Base-by-base conservation (phyloP, 2,329 filamentous ascomycete genomes). In the Didymella pinodella region DNA sequence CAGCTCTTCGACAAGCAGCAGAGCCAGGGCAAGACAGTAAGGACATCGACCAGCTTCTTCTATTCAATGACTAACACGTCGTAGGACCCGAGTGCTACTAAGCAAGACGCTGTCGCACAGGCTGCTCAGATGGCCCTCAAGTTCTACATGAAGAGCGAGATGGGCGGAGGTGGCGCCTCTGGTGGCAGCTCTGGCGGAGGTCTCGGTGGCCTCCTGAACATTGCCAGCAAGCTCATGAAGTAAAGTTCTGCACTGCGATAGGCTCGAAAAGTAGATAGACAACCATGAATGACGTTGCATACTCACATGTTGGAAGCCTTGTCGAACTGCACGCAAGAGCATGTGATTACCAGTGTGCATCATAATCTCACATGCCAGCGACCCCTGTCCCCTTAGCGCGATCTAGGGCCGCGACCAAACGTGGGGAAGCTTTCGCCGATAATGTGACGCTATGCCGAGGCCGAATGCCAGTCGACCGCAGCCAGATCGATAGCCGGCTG, bases 51-150 rank as follows among this genome's bases (percentile, higher is more conserved):
- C 36, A 26, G 29, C 49, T 52, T 40, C 26, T 20, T 52, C 48
- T 40, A 82, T 84, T 66, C 79, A 86, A 20, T 74, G 80, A 3
- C 77, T 67, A 56, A 69, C 34, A 49, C 5, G n/a, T 47, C 11
- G 28, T 44, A 78, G 75, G 61, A 71, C 26, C 68, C 83, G 25
- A 83, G 84, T 26, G 85, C 89, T 5, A 90, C 86, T 78, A 97
- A 97, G 85, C 87, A 97, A 78, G 88, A 87, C 47, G 92, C 88
- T 48, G 82, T 97, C 46, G 87, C 90, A 74, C 83, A 88, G 76
- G 93, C 93, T 3, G 93, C 88, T 1, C 89, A 96, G 83, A 90
- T 91, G 85, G 93, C 93, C 2, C 78, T 97, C 69, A 93, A 96
- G 85, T 90, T 97, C 86, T 97, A 93, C 78, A 80, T 96, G 82